phyloP scores from a whole-genome alignment of 257 asterid species.

The Solanum microdontum region DNA sequence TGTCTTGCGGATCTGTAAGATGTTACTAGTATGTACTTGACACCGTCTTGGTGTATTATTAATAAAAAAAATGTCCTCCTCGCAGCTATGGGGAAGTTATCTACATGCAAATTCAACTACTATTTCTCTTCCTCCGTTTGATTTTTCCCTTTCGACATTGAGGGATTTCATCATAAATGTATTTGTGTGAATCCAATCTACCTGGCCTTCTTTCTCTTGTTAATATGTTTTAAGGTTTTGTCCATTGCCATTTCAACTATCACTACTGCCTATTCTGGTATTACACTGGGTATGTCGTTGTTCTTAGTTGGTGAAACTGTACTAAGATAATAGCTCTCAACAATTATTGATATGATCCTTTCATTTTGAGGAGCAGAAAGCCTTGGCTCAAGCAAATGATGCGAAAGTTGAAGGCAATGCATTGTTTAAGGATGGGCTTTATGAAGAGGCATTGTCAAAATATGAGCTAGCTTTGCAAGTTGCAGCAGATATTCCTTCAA shows the following conservation, averaged over 20 bases:
- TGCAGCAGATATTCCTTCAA: slow-evolving; percentile 45
- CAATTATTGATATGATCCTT: not conserved
- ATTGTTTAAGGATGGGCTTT: slow-evolving; percentile 53
- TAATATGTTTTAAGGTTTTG: not conserved
- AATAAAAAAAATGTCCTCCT: not conserved
- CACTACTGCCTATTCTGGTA: not conserved
- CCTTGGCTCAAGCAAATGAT: slow-evolving; percentile 50
- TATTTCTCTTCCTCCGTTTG: not conserved
- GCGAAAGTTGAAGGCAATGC: slow-evolving; percentile 70
- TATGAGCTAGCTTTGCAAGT: slow-evolving; percentile 67
- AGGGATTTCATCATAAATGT: not conserved
- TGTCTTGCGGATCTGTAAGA: not conserved
- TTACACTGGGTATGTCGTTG: not conserved
- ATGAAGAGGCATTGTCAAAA: slow-evolving; percentile 68
- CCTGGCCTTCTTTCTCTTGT: not conserved
- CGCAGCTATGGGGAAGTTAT: not conserved
- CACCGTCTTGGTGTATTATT: not conserved
- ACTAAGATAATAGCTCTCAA: not conserved
- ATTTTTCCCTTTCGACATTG: not conserved
- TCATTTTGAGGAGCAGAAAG: slow-evolving; percentile 38
- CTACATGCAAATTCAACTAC: not conserved
- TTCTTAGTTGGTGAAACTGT: not conserved
- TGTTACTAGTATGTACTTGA: not conserved
- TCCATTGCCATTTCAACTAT: not conserved
- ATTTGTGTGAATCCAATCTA: not conserved